Evolutionary conservation across 1,284 basidiomycete genomes (phyloP), one percentile per base, ranked within the genome.

Genomic region (Ceratobasidium papillatum): DNA sequence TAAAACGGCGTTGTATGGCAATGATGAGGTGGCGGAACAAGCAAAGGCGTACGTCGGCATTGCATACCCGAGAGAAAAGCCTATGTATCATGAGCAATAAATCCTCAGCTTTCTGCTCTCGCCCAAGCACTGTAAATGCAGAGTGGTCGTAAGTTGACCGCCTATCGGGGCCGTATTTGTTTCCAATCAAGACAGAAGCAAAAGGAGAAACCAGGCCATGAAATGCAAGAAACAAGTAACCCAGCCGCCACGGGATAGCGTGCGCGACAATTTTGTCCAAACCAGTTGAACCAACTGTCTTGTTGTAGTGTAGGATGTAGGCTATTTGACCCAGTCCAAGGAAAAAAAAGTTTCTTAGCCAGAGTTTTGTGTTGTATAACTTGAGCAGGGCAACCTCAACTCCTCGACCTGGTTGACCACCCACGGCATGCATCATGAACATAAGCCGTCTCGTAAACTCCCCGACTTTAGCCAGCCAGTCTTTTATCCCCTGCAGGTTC

Each of bases 1-100:
- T 64, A 22, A 2, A 43, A 17, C 43, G 7, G 9, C 22, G 34
- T 32, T 62, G 59, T 7, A 12, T 25, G 4, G 59, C 38, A 41
- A 62, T 62, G n/a, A 51, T 30, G 12, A 65, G 27, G 9, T 65
- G 63, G 14, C 45, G 63, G 11, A 65, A 51, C 3, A n/a, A 19
- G 2, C n/a, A 4, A 8, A 64, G 19, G 7, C 38, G 14, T 7
- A 41, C 38, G 7, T 41, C 38, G 14, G 14, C 38, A 5, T 14
- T 14, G 5, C 5, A 41, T 7, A 7, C 7, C 38, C 14, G 7
- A 41, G 5, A 14, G 38, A 41, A 5, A 41, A 41, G 38, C 38
- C 5, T 41, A 14, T 7, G 14, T 41, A 41, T 41, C 14, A 14
- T 7, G 7, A 7, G 38, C 38, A 41, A 41, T 14, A 41, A 14